Evolutionary conservation across 345 rosid species (phyloP).

Genomic region (Bretschneidera sinensis): DNA sequence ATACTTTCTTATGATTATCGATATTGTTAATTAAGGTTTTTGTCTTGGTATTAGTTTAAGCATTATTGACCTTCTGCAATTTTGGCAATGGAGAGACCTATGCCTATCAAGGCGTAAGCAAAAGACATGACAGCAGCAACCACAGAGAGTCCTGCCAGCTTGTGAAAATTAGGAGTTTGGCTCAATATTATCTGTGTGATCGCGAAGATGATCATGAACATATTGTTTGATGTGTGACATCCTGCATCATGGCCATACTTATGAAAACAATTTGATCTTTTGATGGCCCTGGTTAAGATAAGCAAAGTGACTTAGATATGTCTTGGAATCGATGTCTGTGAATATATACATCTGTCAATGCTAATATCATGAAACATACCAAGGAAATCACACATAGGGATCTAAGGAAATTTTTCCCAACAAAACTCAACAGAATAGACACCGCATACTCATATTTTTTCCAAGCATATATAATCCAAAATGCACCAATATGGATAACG

Average conservation of each 20-base stretch:
- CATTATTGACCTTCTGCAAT: constrained; percentile 31
- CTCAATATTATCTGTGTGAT: constrained; percentile 57
- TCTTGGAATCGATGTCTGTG: no score
- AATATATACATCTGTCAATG: not conserved
- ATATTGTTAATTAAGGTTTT: no score
- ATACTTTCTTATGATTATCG: no score
- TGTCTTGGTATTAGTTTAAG: not conserved
- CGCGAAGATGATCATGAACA: constrained; percentile 71
- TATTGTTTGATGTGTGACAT: constrained; percentile 69
- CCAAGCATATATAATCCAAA: no score
- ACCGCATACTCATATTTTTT: no score
- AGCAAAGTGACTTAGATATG: not conserved
- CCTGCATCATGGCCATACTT: constrained; percentile 54
- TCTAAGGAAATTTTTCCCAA: not conserved
- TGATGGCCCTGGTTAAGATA: constrained; percentile 51
- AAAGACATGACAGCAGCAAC: constrained; percentile 84
- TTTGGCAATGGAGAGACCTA: constrained; percentile 66
- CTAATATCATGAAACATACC: not conserved
- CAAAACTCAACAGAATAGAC: no score
- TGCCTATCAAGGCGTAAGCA: constrained; percentile 62
- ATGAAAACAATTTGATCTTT: constrained; percentile 80
- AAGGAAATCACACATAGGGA: not conserved
- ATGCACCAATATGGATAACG: no score
- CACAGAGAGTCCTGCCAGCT: constrained; percentile 76
- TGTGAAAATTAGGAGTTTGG: constrained; percentile 78